Conservation (phyloP, 768 basidiomycete genomes). For the Hemileccinum rubropunctum region DNA sequence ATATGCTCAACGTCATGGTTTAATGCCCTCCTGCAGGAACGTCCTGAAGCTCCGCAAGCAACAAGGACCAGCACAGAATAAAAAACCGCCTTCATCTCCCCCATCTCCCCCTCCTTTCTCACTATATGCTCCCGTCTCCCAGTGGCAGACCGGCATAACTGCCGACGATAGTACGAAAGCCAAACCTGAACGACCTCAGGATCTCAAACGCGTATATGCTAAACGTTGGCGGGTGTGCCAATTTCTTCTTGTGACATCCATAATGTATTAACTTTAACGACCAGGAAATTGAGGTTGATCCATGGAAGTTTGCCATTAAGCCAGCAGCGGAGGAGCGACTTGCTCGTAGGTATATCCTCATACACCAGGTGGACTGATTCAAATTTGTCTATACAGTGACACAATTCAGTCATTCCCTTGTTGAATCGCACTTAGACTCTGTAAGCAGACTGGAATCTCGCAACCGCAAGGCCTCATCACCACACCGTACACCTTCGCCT, state of each 20-base stretch:
- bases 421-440: neutral
- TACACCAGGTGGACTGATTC: neutral
- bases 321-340: constrained; percentile 5
- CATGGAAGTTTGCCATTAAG: constrained; percentile 14
- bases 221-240: constrained; percentile 28
- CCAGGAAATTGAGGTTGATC: constrained; percentile 13
- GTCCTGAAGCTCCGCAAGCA: constrained; percentile 46
- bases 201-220: constrained; percentile 14
- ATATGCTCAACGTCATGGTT: neutral
- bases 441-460: neutral
- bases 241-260: neutral
- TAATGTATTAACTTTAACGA: neutral
- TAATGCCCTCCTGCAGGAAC: constrained; percentile 31
- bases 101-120: constrained; percentile 7
- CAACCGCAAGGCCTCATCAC: neutral
- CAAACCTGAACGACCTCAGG: constrained; percentile 5
- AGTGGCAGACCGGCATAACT: neutral
- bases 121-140: neutral
- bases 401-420: neutral
- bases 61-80: constrained; percentile 15
- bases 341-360: constrained; percentile 10
- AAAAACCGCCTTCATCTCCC: constrained; percentile 4
- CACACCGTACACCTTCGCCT: constrained; percentile 8
- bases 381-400: constrained; percentile 4
- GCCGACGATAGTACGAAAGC: constrained; percentile 3